Base-by-base conservation (phyloP, 768 basidiomycete genomes). In the Royoungia palumana region DNA sequence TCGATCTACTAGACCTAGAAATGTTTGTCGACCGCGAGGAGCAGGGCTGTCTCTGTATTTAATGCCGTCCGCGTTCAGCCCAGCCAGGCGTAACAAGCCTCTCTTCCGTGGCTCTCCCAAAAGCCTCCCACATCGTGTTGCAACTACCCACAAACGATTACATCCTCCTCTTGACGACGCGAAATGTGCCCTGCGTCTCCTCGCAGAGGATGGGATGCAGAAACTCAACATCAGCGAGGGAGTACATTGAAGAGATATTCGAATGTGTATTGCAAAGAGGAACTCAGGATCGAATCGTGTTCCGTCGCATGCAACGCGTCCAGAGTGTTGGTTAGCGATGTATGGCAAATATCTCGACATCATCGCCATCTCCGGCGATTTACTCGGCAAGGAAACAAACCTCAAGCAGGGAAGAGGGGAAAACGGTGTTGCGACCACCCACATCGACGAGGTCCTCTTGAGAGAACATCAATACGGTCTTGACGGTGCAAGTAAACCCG, bases 341-440 rank as follows among this genome's bases (percentile, higher is more conserved):
- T 72, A 70, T 35, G 68, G 72, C 0, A 21, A 61, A 37, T 72
- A 67, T 46, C 57, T 72, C 38, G 69, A 71, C 36, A 44, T 70
- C 36, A 68, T 71, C 58, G 67, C 70, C 11, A 68, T 72, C 12
- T 70, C 69, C 10, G 69, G 70, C 25, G 70, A 72, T 41, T 54
- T 49, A 13, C 72, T 71, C 41, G 67, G 66, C 39, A 17, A 49
- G 0, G 69, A 69, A 39, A 63, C 62, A 6, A 72, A 70, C 46
- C 50, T 63, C 22, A 55, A 48, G 14, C 55, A 64, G 35, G 65
- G 67, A 50, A n/a, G 61, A 27, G 41, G 56, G 4, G 69, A 70
- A 38, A 65, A 67, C 4, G 61, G 58, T 6, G 57, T 49, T 22
- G 40, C 53, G 7, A 49, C 57, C 12, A 51, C 54, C 3, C 70